These are phyloP conservation scores for Gossypium gossypioides DNA, from an alignment of 441 rosid genomes.

Conservation along the genomic window DNA sequence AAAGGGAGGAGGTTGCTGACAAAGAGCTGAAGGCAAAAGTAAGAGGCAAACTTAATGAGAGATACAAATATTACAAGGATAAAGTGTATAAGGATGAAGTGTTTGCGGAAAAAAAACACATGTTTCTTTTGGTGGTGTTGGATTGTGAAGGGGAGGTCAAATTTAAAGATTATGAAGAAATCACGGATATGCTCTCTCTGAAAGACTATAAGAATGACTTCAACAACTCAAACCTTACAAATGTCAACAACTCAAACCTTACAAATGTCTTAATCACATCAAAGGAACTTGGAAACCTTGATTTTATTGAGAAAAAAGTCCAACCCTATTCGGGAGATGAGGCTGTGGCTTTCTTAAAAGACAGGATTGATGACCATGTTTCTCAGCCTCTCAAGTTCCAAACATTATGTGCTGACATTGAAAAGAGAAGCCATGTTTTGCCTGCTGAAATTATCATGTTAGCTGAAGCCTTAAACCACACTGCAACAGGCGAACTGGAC, in stretches of 20 bases:
- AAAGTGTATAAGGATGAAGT: too few relatives aligned
- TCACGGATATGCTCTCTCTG: not conserved
- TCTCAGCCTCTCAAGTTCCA: not conserved
- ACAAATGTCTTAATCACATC: not conserved
- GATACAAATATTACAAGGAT: not conserved
- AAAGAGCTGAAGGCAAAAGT: not conserved
- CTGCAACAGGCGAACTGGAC: not conserved
- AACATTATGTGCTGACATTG: not conserved
- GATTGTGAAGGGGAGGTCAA: slow-evolving; percentile 24
- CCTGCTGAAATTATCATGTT: slow-evolving; percentile 27
- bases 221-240: too few relatives aligned
- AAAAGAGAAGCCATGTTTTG: slow-evolving; percentile 15
- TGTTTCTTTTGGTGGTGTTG: slow-evolving; percentile 28
- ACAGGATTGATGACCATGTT: not conserved
- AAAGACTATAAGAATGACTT: too few relatives aligned
- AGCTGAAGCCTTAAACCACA: slow-evolving; percentile 22
- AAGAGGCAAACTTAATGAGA: not conserved
- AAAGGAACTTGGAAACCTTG: not conserved
- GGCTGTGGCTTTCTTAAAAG: not conserved
- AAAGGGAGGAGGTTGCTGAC: not conserved
- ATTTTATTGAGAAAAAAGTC: not conserved
- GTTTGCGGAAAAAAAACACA: not conserved
- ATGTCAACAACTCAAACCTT: too few relatives aligned
- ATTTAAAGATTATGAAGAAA: not conserved
- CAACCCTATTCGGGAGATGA: not conserved